Evolutionary conservation across 2,329 filamentous ascomycete species (phyloP), one percentile per base, ranked within the genome.

Genomic region (Iodosphaeria phyllophila): DNA sequence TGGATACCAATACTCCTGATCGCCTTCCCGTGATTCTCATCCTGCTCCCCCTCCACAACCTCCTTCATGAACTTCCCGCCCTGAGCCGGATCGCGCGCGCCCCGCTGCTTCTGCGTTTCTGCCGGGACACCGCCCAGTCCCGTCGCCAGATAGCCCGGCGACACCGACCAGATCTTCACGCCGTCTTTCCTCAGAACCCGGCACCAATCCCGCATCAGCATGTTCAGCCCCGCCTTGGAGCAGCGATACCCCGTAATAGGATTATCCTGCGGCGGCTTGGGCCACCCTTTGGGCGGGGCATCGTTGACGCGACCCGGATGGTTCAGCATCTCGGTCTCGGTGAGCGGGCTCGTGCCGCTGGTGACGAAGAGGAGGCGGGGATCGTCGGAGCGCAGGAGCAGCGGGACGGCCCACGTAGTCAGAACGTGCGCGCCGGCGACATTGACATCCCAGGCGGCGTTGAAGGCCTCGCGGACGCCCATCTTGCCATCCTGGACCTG

Each of bases 321-420:
- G 16, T 34, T 30, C 14, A 17, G 18, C 8, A 29, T 24, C 11
- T 37, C 33, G 1, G 41, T 37, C 11, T 43, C 43, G 1, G 38
- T 26, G 3, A 55, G 39, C 0, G 43, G 43, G 7, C 47, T 42
- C 0, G 47, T 44, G 2, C 52, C 52, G 4, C 58, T 56, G 5
- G 56, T 55, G 22, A 66, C 36, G 41, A 66, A 65, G 20, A 63
- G 28, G 25, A 66, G 34, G 3, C 60, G 48, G 0, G 60, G 56
- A 8, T 54, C 50, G 0, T 42, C 24, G 0, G 52, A 52, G 20
- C 50, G 43, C 8, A 64, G 40, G 0, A 67, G 48, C 0, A 67
- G 41, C 1, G 60, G 59, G 8, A 43, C 30, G 28, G 56, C 50
- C 0, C 41, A 40, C 4, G 42, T 34, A 0, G 56, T 58, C 8